Conservation (phyloP, 371 early-diverging fungal species). For the Apophysomyces ossiformis region DNA sequence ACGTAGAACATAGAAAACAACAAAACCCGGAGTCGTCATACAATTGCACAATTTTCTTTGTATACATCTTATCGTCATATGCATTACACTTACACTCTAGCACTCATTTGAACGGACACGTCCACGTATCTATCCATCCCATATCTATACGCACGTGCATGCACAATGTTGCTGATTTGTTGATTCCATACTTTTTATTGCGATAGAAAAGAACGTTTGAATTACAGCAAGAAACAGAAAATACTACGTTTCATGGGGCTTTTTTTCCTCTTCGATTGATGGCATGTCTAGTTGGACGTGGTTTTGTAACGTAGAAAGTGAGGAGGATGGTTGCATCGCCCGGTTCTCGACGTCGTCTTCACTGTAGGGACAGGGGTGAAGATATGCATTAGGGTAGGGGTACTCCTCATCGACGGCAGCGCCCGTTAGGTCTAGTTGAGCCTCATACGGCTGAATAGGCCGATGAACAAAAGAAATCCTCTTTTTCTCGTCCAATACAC, state of each 20-base stretch:
- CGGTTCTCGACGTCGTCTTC: constrained; percentile 5
- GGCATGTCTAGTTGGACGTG: constrained; percentile 5
- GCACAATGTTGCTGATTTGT: constrained; percentile 9
- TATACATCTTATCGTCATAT: neutral
- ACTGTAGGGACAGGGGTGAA: constrained; percentile 9
- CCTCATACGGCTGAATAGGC: constrained; percentile 19
- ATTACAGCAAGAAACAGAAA: neutral
- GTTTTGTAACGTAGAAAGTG: neutral
- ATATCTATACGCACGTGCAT: constrained; percentile 6
- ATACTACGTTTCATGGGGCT: neutral
- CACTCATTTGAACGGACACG: neutral
- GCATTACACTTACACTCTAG: neutral
- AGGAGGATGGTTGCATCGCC: neutral
- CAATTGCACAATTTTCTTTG: neutral
- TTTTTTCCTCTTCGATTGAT: neutral
- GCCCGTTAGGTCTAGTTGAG: constrained; percentile 8
- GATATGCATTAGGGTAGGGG: constrained; percentile 11
- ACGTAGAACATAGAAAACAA: neutral
- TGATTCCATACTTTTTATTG: constrained; percentile 8
- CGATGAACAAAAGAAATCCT: neutral
- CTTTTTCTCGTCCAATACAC: neutral
- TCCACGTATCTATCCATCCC: neutral
- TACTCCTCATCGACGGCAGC: constrained; percentile 11
- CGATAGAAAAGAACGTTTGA: neutral
- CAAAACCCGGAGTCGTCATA: neutral